Percentiles rank a stretch among this genome's conserved stretches.
These are phyloP conservation scores for Sclerotinia borealis DNA, from an alignment of 2,329 filamentous ascomycete species.

Conservation along the genomic window DNA sequence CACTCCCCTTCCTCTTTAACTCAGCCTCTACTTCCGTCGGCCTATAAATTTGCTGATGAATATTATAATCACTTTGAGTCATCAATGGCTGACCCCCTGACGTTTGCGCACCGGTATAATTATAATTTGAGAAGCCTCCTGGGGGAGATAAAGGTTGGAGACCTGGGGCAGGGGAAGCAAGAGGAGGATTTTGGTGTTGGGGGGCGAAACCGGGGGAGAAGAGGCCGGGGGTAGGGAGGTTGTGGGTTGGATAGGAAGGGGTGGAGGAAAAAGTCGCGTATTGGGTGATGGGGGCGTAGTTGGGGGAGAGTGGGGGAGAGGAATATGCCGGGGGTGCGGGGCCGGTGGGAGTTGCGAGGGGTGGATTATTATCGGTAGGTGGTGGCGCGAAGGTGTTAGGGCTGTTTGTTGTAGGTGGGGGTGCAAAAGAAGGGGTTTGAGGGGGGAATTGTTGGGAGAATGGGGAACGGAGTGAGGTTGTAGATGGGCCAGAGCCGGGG, in stretches of 20 bases:
- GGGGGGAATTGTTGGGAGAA: constrained; percentile 14
- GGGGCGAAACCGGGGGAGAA: constrained; percentile 17
- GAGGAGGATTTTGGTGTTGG: constrained; percentile 7
- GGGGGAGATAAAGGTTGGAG: constrained; percentile 35
- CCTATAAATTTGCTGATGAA: constrained; percentile 65
- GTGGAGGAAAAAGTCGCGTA: constrained; percentile 41
- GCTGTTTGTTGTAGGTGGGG: constrained; percentile 23
- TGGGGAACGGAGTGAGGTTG: constrained; percentile 20
- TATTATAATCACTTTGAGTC: constrained; percentile 42
- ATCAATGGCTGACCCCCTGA: constrained; percentile 30
- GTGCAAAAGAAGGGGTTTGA: constrained; percentile 16
- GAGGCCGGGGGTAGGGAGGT: constrained; percentile 32
- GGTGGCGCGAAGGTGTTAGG: constrained; percentile 26
- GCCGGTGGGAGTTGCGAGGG: constrained; percentile 1
- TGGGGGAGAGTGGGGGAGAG: constrained; percentile 10
- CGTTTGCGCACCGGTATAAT: constrained; percentile 34
- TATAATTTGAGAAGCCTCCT: constrained; percentile 52
- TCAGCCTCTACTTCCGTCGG: constrained; percentile 57
- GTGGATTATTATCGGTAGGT: constrained; percentile 16
- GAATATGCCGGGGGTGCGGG: constrained; percentile 16
- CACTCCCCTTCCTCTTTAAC: constrained; percentile 34
- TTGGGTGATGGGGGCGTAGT: constrained; percentile 34
- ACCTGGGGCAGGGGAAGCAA: constrained; percentile 7
- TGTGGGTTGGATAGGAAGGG: constrained; percentile 37
- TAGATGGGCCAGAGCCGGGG: constrained; percentile 32